These are phyloP conservation scores for Daedaleopsis sinensis DNA, from an alignment of 768 basidiomycete species.

Conservation along the genomic window DNA sequence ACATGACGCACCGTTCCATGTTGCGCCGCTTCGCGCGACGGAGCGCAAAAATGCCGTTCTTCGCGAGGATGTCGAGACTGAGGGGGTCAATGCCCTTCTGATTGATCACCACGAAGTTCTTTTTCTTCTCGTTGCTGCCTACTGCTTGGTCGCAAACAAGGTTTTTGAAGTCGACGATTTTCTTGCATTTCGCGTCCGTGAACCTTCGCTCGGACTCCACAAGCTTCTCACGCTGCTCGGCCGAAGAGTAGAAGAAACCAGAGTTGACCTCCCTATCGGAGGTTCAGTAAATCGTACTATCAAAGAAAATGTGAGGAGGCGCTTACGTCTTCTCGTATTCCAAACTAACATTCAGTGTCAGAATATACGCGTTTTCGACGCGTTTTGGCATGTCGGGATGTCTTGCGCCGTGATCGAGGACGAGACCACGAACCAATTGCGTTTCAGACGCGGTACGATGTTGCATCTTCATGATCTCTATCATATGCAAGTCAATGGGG, in stretches of 20 bases:
- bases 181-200: slow-evolving; percentile 91
- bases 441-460: slow-evolving; percentile 98
- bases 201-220: slow-evolving; percentile 96
- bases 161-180: slow-evolving; percentile 96
- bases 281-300: slow-evolving; percentile 21
- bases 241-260: slow-evolving; percentile 98
- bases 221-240: slow-evolving; percentile 97
- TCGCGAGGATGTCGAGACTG: slow-evolving; percentile 92
- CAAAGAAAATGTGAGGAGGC: slow-evolving; percentile 5
- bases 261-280: slow-evolving; percentile 92
- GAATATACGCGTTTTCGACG: slow-evolving; percentile 92
- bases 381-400: slow-evolving; percentile 99
- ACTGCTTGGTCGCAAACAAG: slow-evolving; percentile 93
- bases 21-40: slow-evolving; percentile 96
- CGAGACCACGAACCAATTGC: slow-evolving; percentile 91
- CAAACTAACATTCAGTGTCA: slow-evolving; percentile 95
- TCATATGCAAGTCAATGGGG: slow-evolving; percentile 98
- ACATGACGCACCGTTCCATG: slow-evolving; percentile 82
- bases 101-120: slow-evolving; percentile 93
- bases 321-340: slow-evolving; percentile 99
- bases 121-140: slow-evolving; percentile 77
- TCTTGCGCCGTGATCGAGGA: slow-evolving; percentile 95
- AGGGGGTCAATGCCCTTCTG: slow-evolving; percentile 99
- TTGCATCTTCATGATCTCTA: slow-evolving; percentile 99
- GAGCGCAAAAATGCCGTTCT: slow-evolving; percentile 94